Evolutionary conservation across 306 rosid species (phyloP).

Genomic region (Dryas octopetala): DNA sequence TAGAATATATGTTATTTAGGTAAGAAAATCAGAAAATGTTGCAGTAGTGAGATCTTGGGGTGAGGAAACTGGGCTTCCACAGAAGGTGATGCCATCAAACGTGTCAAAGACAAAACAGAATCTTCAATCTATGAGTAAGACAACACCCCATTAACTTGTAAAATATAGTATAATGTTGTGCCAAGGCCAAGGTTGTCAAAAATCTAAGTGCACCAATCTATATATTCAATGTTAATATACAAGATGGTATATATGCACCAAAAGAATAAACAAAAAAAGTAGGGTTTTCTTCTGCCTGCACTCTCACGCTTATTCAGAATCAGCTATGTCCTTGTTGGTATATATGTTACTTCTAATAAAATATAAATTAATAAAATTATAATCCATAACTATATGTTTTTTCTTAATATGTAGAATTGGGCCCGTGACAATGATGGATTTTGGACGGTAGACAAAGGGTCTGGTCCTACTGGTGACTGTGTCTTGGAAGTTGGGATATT

Average conservation of each 20-base stretch:
- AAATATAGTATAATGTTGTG: too few species aligned
- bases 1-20: neutral
- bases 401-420: neutral
- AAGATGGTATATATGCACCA: too few species aligned
- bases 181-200: neutral
- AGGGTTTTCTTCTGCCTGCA: too few species aligned
- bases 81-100: neutral
- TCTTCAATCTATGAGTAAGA: slow-evolving; percentile 1
- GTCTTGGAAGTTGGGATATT: slow-evolving; percentile 6
- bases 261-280: too few species aligned
- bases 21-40: neutral
- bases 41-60: neutral
- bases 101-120: neutral
- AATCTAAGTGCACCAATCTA: neutral
- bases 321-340: neutral
- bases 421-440: slow-evolving; percentile 19
- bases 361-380: neutral
- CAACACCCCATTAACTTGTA: neutral
- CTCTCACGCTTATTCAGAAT: too few species aligned
- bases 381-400: neutral
- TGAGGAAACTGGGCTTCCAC: neutral
- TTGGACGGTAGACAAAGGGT: slow-evolving; percentile 1
- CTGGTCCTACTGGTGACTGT: neutral
- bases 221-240: neutral
- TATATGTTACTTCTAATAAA: neutral